Evolutionary conservation across 345 rosid species (phyloP).

Genomic region (Camelina sativa): DNA sequence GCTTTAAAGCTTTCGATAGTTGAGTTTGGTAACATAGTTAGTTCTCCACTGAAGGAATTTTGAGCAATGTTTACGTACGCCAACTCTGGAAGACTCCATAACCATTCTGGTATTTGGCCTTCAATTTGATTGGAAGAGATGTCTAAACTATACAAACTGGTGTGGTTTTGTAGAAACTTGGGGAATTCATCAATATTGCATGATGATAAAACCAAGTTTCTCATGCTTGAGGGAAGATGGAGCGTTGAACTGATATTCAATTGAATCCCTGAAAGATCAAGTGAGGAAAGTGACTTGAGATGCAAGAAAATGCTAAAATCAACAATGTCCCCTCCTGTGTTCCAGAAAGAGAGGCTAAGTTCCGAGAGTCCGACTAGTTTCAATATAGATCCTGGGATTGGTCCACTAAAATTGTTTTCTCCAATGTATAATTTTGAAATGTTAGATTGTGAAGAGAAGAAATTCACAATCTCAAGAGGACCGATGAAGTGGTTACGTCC

Average conservation of each 20-base stretch:
- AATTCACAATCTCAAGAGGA: constrained; percentile 9
- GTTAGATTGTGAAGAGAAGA: neutral
- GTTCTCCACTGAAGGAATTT: neutral
- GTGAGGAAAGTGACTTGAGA: neutral
- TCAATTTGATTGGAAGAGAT: constrained; percentile 35
- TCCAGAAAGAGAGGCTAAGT: neutral
- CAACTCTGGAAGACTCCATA: constrained; percentile 17
- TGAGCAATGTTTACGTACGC: constrained; percentile 23
- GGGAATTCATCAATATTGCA: constrained; percentile 39
- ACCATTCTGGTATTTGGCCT: constrained; percentile 25
- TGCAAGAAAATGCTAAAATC: constrained; percentile 30
- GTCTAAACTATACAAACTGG: neutral
- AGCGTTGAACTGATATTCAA: constrained; percentile 21
- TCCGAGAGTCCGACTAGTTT: neutral
- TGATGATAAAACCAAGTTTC: neutral
- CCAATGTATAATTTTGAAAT: neutral
- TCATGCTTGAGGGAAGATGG: neutral
- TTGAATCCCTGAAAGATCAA: constrained; percentile 29
- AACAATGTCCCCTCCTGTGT: neutral
- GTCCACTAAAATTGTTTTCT: no score
- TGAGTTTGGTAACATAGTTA: constrained; percentile 21
- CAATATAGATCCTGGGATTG: neutral
- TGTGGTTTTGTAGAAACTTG: neutral
- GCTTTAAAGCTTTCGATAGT: neutral
- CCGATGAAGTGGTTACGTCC: neutral